Base-by-base conservation (phyloP, 2,329 filamentous ascomycete genomes). In the Colletotrichum orchidophilum region DNA sequence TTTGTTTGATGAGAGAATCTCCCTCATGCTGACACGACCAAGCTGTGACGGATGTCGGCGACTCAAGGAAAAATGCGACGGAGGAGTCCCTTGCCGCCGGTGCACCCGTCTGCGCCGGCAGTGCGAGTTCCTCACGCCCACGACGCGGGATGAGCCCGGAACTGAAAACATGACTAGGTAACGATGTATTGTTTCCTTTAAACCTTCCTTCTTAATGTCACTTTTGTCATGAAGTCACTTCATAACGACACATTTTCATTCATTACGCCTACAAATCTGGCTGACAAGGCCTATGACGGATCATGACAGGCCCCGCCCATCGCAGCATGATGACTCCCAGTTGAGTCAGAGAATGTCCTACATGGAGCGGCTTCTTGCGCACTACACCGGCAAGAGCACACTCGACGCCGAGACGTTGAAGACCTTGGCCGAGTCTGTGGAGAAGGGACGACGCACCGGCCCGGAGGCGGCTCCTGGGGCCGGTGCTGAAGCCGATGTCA, bases 11-110 rank as follows among this genome's bases (percentile, higher is more conserved):
- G 27, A 39, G 21, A 46, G 26, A 46, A 46, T 18, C 39, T n/a
- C 5, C 35, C 63, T 66, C 35, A 74, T 71, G 63, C 71, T 73
- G 35, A 73, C 64, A 29, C 63, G 59, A 60, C 70, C 78, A 79
- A 88, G 87, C 70, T 88, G 87, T 75, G 86, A 87, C 75, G 84
- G 84, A 63, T 88, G 86, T 76, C 85, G 87, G 70, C 82, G 86
- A 72, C 82, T 86, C 68, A 88, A 88, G 75, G 87, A 88, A 76
- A 87, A 88, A 78, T 88, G 87, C 74, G 86, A 88, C 74, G 87
- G 87, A 57, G 87, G 86, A 60, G 81, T 87, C 21, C 87, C 87
- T 2, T 88, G 87, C 75, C 84, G 85, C 57, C 80, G 87, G 65
- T 88, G 87, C 75, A 80, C 83, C 67, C 85, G 85, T 70, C 83